Base-by-base conservation (phyloP, 75 land plant species). In the Sequoia sempervirens region DNA sequence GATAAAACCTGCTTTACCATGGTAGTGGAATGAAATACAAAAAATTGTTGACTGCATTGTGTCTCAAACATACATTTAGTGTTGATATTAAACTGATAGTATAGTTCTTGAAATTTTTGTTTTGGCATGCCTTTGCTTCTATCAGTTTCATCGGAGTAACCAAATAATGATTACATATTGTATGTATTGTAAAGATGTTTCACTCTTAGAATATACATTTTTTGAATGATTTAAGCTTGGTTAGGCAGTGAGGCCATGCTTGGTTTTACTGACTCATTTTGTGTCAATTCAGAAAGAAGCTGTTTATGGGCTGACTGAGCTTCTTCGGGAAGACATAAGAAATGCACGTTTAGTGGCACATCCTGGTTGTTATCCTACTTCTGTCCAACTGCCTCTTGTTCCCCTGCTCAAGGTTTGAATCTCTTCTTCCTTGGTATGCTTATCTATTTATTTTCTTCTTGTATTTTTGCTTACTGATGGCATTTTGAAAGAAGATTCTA, bases 301-400 rank as follows among this genome's bases (percentile, higher is more conserved):
- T 76, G 90, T 94, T 34, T 97, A 97, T 93, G 99, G 99, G 50
- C 90, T 97, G 69, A 97, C 99, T 45, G 99, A 97, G 87, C 76
- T 94, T 61, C 78, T 81, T 41, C 91, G 99, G 85, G 88, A 91
- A 46, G 90, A 93, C 75, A 88, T 97, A n/a, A 83, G 83, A 34
- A 82, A 72, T 86, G 99, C 96, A 69, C 89, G 96, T 14, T 86
- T 97, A 32, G 95, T 97, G 74, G 99, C 99, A 80, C 96, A 97
- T 86, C 99, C 99, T 50, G 99, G 99, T 17, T 97, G 99, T 85
- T 97, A 97, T 83, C 99, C 99, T 47, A 97, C 98, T 74, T 93
- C 95, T n/a, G 87, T 94, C 72, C 99, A 97, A 53, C 91, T 97
- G 87, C 99, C 99, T 80, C 95, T 97, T 80, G 82, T 96, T 84